Percentiles rank a stretch among this genome's conserved stretches.
Evolutionary conservation across 2,329 filamentous ascomycete genomes (phyloP).

Genomic region (Nothomitra cinnamomea): DNA sequence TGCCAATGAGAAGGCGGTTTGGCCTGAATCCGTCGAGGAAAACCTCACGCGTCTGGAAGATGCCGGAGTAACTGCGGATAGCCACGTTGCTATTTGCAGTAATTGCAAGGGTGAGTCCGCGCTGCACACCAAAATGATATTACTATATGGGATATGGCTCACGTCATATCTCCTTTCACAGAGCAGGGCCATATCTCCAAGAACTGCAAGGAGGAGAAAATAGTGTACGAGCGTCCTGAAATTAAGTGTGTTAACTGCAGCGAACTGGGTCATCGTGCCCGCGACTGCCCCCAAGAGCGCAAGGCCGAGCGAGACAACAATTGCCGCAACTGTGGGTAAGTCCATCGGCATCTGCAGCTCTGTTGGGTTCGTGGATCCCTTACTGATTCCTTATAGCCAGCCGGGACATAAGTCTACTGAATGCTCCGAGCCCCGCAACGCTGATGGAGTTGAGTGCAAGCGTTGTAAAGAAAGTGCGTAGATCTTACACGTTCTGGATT

Average conservation of each 20-base stretch:
- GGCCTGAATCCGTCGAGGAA: conserved; percentile 31
- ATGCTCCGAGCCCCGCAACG: conserved; percentile 29
- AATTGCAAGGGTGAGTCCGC: conserved; percentile 28
- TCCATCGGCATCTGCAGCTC: not conserved
- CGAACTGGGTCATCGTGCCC: conserved; percentile 29
- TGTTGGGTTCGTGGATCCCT: not conserved
- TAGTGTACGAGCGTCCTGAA: conserved; percentile 22
- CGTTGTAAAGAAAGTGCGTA: conserved; percentile 24
- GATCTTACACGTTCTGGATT: not conserved
- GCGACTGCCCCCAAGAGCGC: conserved; percentile 27
- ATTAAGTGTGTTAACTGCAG: conserved; percentile 34
- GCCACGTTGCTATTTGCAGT: conserved; percentile 30
- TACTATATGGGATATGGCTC: no score
- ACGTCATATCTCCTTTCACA: conserved; percentile 9
- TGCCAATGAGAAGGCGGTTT: conserved; percentile 27
- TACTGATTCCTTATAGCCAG: conserved; percentile 17
- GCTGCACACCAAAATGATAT: not conserved
- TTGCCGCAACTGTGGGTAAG: conserved; percentile 37
- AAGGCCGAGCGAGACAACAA: conserved; percentile 18
- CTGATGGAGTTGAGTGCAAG: conserved; percentile 27
- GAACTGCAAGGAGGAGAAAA: conserved; percentile 31
- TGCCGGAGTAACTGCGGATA: conserved; percentile 33
- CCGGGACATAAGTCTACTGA: conserved; percentile 30
- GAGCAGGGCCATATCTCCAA: conserved; percentile 31
- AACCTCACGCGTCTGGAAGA: conserved; percentile 34